Base-by-base conservation (phyloP, 2,329 filamentous ascomycete genomes). In the Xylariaceae sp. region DNA sequence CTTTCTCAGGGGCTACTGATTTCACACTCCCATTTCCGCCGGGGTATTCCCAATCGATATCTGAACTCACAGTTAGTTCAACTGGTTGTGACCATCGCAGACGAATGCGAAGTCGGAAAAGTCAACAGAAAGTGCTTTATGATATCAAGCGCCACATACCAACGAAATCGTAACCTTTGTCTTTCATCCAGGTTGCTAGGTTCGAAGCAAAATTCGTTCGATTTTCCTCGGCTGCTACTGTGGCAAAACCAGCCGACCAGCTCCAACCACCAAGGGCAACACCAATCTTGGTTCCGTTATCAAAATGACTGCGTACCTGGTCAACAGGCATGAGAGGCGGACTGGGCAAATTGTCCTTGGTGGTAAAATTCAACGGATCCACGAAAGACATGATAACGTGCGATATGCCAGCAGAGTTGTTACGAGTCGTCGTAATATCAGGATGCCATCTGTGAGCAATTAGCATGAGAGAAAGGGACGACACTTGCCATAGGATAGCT, bases 31-130 rank as follows among this genome's bases (percentile, higher is more conserved):
- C 61, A 37, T 59, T 54, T 51, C 61, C 61, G 35, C 61, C 61
- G 4, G 61, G 61, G 9, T 63, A 63, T 47, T 63, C 61, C 61
- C 61, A 63, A 39, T 63, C 61, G 35, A 61, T 56, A 17, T 63
- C 61, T 63, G 15, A 13, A 47, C 18, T 15, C 4, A 52, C 2
- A 9, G 8, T 59, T 54, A 62, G 51, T 11, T 15, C 2, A 34
- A 48, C 4, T 17, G 5, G 8, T 2, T 1, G 6, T 6, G 15
- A 13, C 10, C 34, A 34, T n/a, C 2, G 2, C 2, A n/a, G 2
- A 11, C 11, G 6, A 17, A 17, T 34, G 50, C 15, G 35, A 15
- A 37, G 37, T 17, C 3, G 10, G 9, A 7, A 34, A 37, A 17
- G 11, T 42, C 8, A 18, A 18, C 17, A 37, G 23, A 7, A 23